phyloP scores from a whole-genome alignment of 495 filamentous ascomycete genomes.

The Lindgomyces ingoldianus region DNA sequence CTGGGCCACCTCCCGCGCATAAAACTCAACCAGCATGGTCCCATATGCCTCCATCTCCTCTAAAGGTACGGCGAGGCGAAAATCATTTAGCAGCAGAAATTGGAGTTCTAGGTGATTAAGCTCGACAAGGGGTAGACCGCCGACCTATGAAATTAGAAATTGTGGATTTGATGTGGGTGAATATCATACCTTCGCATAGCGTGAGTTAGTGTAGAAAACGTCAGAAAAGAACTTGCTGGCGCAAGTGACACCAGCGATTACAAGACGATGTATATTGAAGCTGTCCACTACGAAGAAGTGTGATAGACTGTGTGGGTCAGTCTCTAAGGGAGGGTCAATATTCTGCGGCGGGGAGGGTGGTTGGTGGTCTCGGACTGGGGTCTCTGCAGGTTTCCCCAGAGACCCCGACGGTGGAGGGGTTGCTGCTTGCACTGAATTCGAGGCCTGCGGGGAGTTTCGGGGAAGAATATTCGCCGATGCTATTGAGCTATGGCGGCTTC shows the following conservation, averaged over 20 bases:
- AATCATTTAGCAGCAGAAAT: constrained; percentile 95
- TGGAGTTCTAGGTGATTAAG: constrained; percentile 97
- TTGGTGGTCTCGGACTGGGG: constrained; percentile 35
- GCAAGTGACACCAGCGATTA: constrained; percentile 97
- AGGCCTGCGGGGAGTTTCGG: constrained; percentile 5
- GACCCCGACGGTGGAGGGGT: constrained; percentile 48
- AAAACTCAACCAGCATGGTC: constrained; percentile 98
- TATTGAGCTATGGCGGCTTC: constrained; percentile 33
- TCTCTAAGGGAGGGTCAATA: constrained; percentile 38
- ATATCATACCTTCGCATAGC: constrained; percentile 89
- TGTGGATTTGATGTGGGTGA: neutral
- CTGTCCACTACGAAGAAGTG: constrained; percentile 98
- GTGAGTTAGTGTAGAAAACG: constrained; percentile 98
- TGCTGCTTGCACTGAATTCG: constrained; percentile 38
- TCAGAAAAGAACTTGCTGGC: constrained; percentile 99
- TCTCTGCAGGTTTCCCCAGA: constrained; percentile 41
- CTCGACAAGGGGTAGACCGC: constrained; percentile 91
- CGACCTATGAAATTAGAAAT: constrained; percentile 63
- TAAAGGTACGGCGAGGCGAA: constrained; percentile 88
- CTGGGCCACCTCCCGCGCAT: constrained; percentile 84
- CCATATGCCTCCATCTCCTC: constrained; percentile 97
- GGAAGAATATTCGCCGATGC: constrained; percentile 20
- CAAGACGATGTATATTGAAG: constrained; percentile 96
- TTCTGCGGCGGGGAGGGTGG: constrained; percentile 35
- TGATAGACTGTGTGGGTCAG: constrained; percentile 62